Conservation (phyloP, 495 filamentous ascomycete species). For the Tuber borchii region DNA sequence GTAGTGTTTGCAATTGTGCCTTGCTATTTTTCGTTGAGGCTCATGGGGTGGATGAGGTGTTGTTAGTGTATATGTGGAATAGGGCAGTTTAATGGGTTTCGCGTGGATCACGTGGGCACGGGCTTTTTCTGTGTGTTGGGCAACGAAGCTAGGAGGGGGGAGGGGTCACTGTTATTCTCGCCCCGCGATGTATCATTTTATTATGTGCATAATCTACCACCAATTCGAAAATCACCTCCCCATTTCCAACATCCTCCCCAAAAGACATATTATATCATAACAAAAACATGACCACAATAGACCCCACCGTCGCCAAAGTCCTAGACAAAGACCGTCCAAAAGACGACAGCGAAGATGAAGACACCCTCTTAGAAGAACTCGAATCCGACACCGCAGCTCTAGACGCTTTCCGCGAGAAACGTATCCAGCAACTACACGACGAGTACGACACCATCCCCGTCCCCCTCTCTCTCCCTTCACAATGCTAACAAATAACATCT, state of each 20-base stretch:
- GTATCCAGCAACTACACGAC: slow-evolving; percentile 64
- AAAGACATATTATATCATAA: not conserved
- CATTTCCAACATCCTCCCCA: too few species aligned
- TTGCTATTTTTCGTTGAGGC: not conserved
- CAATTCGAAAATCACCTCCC: too few species aligned
- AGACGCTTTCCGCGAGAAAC: slow-evolving; percentile 61
- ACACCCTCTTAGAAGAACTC: slow-evolving; percentile 63
- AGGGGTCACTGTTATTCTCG: not conserved
- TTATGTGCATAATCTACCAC: not conserved
- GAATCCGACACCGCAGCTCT: slow-evolving; percentile 56
- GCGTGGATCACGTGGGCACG: not conserved
- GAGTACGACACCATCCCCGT: slow-evolving; percentile 44
- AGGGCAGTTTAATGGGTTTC: not conserved
- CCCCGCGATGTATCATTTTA: not conserved
- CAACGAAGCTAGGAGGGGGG: not conserved
- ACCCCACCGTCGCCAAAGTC: slow-evolving; percentile 35
- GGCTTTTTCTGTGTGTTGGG: not conserved
- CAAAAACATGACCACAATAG: slow-evolving; percentile 28
- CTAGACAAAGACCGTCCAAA: slow-evolving; percentile 38
- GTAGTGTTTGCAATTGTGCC: slow-evolving; percentile 5
- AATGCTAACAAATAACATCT: not conserved
- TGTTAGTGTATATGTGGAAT: not conserved
- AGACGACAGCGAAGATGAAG: slow-evolving; percentile 54
- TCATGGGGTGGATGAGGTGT: not conserved
- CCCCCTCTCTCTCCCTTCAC: not conserved